Evolutionary conservation across 1,139 yeast species (phyloP), one percentile per base, ranked within the genome.

Genomic region (Blastobotrys elegans): DNA sequence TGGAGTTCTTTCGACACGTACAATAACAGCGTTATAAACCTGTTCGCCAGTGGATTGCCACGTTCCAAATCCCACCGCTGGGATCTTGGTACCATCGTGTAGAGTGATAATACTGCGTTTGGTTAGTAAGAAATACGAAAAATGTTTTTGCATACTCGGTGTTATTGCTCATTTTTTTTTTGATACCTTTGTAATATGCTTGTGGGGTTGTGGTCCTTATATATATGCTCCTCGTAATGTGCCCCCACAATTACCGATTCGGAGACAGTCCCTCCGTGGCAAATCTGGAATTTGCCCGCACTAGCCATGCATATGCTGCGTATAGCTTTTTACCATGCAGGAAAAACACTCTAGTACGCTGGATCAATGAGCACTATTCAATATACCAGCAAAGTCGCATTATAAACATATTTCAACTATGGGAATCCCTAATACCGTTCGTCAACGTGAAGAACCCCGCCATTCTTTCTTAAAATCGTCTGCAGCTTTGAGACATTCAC

Each of bases 31-130:
- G 20, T 72, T 67, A 60, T 79, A 77, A 50, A 80, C 87, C 46
- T 76, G 79, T 36, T 74, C 73, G 22, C 75, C 74, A 17, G 77
- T 66, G 14, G 88, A 75, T 63, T 76, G 75, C 88, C 89, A 85
- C 13, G 95, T 85, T 34, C 95, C 94, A 40, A 84, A 72, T 1
- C 89, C 94, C 50, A 85, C 65, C 26, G 75, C 80, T 22, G 94
- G 95, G 57, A 85, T 82, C 35, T 64, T 60, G 49, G 68, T 69
- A 20, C 92, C 92, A 51, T 14, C 17, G 41, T 35, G n/a, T 14
- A 30, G 13, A 30, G 33, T 30, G 33, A 30, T 13, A 30, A 14
- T 30, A 24, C 27, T 24, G 10, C 27, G 5, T 24, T 24, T 24
- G n/a, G 27, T 24, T 24, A 24, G 27, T 24, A 24, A 24, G 10